Percentiles rank a stretch among this genome's conserved stretches.
These are phyloP conservation scores for Rosa persica DNA, from an alignment of 306 rosid genomes.

Conservation along the genomic window DNA sequence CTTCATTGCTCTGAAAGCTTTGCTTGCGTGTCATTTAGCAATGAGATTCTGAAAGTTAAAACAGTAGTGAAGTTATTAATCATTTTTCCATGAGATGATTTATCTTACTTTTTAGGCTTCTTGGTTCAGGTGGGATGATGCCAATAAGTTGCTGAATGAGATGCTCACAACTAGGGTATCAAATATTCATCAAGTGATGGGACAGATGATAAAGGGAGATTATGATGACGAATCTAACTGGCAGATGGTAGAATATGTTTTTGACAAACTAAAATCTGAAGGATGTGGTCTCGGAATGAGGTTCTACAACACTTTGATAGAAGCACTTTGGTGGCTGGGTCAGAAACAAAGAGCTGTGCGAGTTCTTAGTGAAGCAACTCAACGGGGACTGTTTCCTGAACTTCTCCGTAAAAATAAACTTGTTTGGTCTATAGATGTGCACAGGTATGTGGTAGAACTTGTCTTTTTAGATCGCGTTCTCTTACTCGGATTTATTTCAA, in stretches of 20 bases:
- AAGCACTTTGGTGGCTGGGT: slow-evolving; percentile 94
- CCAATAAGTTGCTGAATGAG: slow-evolving; percentile 69
- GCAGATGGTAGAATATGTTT: slow-evolving; percentile 97
- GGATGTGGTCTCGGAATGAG: slow-evolving; percentile 83
- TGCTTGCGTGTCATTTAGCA: slow-evolving; percentile 1
- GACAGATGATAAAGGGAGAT: slow-evolving; percentile 91
- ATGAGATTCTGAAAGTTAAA: slow-evolving; percentile 1
- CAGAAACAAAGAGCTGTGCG: slow-evolving; percentile 93
- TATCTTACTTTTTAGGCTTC: slow-evolving; percentile 31
- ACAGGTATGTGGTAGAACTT: slow-evolving; percentile 55
- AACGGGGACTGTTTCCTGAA: slow-evolving; percentile 88
- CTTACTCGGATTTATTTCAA: slow-evolving; percentile 5
- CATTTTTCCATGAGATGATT: background rate
- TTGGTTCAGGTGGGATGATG: slow-evolving; percentile 71
- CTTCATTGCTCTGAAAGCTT: background rate
- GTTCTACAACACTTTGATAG: slow-evolving; percentile 82
- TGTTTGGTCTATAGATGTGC: slow-evolving; percentile 84
- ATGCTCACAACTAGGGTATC: slow-evolving; percentile 69
- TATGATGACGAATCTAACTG: slow-evolving; percentile 91
- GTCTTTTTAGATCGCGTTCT: slow-evolving; percentile 18
- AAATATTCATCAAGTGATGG: slow-evolving; percentile 88
- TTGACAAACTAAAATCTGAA: slow-evolving; percentile 87
- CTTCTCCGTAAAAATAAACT: slow-evolving; percentile 76
- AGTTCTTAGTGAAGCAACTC: slow-evolving; percentile 88
- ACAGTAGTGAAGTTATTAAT: background rate